Percentiles rank a stretch among this genome's conserved stretches.
Evolutionary conservation across 2,329 filamentous ascomycete species (phyloP).

Genomic region (Orbilia oligospora): DNA sequence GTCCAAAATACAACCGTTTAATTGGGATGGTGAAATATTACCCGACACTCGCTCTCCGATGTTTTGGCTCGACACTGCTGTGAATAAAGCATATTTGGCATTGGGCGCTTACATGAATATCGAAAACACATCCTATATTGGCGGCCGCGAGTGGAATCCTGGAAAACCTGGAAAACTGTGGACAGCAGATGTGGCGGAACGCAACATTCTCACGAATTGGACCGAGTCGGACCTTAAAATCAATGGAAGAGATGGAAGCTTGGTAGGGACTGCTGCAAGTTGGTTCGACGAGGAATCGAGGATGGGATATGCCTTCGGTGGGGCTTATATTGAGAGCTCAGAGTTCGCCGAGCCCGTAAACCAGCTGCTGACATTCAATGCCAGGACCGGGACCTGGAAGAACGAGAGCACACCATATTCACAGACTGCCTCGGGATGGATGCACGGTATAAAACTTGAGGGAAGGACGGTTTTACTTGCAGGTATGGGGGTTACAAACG

Average conservation of each 20-base stretch:
- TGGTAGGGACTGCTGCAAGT: slow-evolving; percentile 36
- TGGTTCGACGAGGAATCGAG: slow-evolving; percentile 50
- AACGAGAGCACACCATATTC: slow-evolving; percentile 45
- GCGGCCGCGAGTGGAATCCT: slow-evolving; percentile 40
- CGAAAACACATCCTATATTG: slow-evolving; percentile 40
- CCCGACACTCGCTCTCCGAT: slow-evolving; percentile 49
- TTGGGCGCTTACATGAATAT: slow-evolving; percentile 41
- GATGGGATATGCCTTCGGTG: slow-evolving; percentile 45
- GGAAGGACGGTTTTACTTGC: slow-evolving; percentile 39
- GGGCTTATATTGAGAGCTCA: slow-evolving; percentile 32
- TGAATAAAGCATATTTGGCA: slow-evolving; percentile 50
- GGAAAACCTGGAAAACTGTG: slow-evolving; percentile 43
- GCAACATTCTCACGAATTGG: slow-evolving; percentile 47
- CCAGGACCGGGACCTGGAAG: slow-evolving; percentile 34
- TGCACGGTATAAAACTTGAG: slow-evolving; percentile 41
- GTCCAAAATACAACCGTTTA: slow-evolving; percentile 24
- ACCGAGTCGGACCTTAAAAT: slow-evolving; percentile 34
- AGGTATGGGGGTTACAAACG: slow-evolving; percentile 46
- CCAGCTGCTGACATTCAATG: slow-evolving; percentile 51
- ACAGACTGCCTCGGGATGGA: slow-evolving; percentile 30
- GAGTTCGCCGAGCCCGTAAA: slow-evolving; percentile 36
- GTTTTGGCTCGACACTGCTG: slow-evolving; percentile 48
- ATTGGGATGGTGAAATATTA: slow-evolving; percentile 22
- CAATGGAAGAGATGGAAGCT: slow-evolving; percentile 28
- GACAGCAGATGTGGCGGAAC: slow-evolving; percentile 38